Base-by-base conservation (phyloP, 2,329 filamentous ascomycete species). In the Ophidiomyces ophidiicola region DNA sequence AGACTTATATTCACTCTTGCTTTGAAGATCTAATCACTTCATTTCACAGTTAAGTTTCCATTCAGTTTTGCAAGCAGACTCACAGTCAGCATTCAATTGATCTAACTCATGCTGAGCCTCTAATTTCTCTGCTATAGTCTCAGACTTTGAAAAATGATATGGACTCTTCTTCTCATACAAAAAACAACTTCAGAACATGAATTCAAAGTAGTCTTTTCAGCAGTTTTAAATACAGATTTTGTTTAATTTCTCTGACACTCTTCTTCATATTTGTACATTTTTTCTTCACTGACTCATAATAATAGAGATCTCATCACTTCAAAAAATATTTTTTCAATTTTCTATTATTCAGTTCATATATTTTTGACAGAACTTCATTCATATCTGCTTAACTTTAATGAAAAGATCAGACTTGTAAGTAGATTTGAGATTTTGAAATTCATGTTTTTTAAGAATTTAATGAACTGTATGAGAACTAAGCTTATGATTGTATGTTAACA, bases 101-200 rank as follows among this genome's bases (percentile, higher is more conserved):
- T 47, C 33, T 17, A 54, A 20, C 36, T 49, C 26, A 36, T 43
- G 28, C 14, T 38, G 23, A 20, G 44, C 36, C 11, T 44, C 29
- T 24, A 44, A 45, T 32, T 49, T 51, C 38, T 53, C 42, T 25
- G 30, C 15, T 8, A 19, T 30, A 12, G 44, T 53, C 36, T 54
- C 42, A 4, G 24, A 2, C 20, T 37, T 32, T 40, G 26, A 55
- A 6, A 50, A 46, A 50, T 56, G 25, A 40, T 25, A 54, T 32
- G 46, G 45, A 8, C 48, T 47, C 36, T 56, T 55, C n/a, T 50
- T 44, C 39, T 56, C 31, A 42, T 56, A 56, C 11, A 33, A 50
- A 42, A 54, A 54, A 41, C 29, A 48, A 1, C 43, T 44, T 41
- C 39, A 56, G 46, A 54, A 57, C 34, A 57, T 57, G 28, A 54